Evolutionary conservation across 2,329 filamentous ascomycete genomes (phyloP), one percentile per base, ranked within the genome.

Genomic region (Sporothrix brasiliensis): DNA sequence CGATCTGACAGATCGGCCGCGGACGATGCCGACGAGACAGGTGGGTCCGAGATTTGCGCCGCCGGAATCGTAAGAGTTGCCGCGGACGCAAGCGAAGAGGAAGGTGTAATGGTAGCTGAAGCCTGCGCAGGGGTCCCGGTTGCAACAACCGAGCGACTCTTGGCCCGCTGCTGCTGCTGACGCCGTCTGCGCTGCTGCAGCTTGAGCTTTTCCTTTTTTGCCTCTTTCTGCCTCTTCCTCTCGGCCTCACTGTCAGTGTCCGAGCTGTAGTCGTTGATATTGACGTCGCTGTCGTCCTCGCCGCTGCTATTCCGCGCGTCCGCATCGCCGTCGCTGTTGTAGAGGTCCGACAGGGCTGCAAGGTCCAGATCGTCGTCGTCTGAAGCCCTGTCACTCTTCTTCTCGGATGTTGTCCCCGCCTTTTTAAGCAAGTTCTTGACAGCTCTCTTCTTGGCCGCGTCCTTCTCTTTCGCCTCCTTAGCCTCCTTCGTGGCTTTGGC

Each of bases 401-500:
- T 54, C 21, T 49, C 65, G 6, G 56, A 71, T 61, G 70, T 70
- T 68, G 68, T 53, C 60, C 24, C 60, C 72, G 74, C 71, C 53
- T 71, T 73, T 50, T 67, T 70, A 49, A 69, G 72, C 72, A 72
- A 71, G 54, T 68, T 71, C 58, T 73, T 71, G n/a, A 19, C 65
- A 54, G 72, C 76, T 75, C 30, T 74, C 72, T 73, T 71, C 47
- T 74, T 74, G 19, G 74, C 73, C 61, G 75, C 53, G 49, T 58
- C 61, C 72, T 74, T 72, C 54, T 71, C 72, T 34, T 58, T 68
- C 54, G 69, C 73, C 72, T 72, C 72, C 61, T 69, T 70, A 19
- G 34, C 30, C 30, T 58, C 53, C 24, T 60, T 68, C 9, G 30
- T 49, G 78, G 76, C 70, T 53, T 69, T 63, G 11, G 68, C 10